Evolutionary conservation across 441 rosid genomes (phyloP), one percentile per base, ranked within the genome.

Genomic region (Dalechampia spathulata): DNA sequence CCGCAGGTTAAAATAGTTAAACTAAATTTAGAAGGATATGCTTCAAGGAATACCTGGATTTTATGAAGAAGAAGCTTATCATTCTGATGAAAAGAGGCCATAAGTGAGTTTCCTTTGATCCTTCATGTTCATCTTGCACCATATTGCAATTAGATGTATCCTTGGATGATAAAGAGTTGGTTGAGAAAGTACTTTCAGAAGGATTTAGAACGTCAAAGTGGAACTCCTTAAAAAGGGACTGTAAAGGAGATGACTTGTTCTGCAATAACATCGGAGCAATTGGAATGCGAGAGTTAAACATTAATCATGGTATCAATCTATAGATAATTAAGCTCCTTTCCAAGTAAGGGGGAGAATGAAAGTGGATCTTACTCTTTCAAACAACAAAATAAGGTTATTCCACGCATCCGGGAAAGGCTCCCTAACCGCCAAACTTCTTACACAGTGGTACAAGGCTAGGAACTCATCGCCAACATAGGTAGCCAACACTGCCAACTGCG

Each of bases 391-490:
- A 47, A 93, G 92, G 79, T 93, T 93, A 69, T 82, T 73, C 74
- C 73, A 74, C 30, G 97, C 90, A 75, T 91, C 96, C 19, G 90
- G 97, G 61, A 93, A 93, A 45, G 93, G 97, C 60, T 89, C 97
- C 71, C 78, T 87, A 48, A 89, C 87, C 9, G 99, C 96, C 68
- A 93, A 78, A 74, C 99, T 93, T 81, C 99, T 79, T 46, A 92
- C 67, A 55, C 90, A 92, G 49, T 86, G 99, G 76, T 86, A 92
- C 54, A 92, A 69, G 52, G 96, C 96, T 45, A 89, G 82, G 68
- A 89, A 82, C 60, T 86, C 96, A 22, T 87, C 96, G 43, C 99
- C 92, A 52, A 89, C 81, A 61, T 89, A 89, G 0, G 76, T 85
- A 43, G 99, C 94, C 79, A 93, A 62, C 55, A 93, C 82, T 63